These are phyloP conservation scores for Cercospora brassicicola DNA, from an alignment of 2,329 filamentous ascomycete genomes.

Conservation along the genomic window DNA sequence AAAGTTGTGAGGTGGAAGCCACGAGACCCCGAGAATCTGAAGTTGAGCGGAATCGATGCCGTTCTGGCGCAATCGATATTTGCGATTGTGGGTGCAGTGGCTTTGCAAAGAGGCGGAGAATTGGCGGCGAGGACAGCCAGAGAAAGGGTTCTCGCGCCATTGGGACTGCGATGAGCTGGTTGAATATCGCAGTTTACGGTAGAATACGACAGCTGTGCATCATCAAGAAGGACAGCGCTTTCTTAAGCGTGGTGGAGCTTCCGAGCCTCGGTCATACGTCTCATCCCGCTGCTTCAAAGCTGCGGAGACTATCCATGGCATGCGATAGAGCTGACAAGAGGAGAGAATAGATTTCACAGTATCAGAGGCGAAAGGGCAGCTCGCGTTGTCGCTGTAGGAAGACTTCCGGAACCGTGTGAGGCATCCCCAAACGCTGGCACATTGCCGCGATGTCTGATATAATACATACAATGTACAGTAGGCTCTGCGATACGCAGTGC, in stretches of 20 bases:
- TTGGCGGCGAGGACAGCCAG: slow-evolving; percentile 72
- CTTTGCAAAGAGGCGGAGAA: slow-evolving; percentile 81
- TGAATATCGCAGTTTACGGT: background rate
- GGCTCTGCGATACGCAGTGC: background rate
- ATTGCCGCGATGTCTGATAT: background rate
- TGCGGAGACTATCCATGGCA: background rate
- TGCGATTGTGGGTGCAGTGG: slow-evolving; percentile 82
- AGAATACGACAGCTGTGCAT: background rate
- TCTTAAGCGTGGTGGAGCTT: background rate
- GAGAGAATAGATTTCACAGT: too few species aligned
- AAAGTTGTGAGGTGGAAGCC: slow-evolving; percentile 87
- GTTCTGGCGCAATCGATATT: slow-evolving; percentile 77
- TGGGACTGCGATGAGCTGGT: slow-evolving; percentile 58
- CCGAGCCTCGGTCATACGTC: background rate
- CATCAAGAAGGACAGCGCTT: background rate
- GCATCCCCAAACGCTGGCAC: background rate
- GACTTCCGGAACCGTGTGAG: background rate
- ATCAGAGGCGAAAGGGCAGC: background rate
- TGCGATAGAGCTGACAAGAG: background rate
- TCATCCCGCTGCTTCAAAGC: background rate
- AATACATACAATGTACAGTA: slow-evolving; percentile 13
- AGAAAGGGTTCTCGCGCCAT: slow-evolving; percentile 68
- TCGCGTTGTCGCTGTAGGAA: background rate
- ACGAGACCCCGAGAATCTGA: slow-evolving; percentile 68
- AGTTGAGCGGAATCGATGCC: slow-evolving; percentile 69